A percentile compares a stretch with the other conserved stretches of the same genome.
phyloP scores from a whole-genome alignment of 768 basidiomycete genomes.

The Gloeopeniophorella convolvens region DNA sequence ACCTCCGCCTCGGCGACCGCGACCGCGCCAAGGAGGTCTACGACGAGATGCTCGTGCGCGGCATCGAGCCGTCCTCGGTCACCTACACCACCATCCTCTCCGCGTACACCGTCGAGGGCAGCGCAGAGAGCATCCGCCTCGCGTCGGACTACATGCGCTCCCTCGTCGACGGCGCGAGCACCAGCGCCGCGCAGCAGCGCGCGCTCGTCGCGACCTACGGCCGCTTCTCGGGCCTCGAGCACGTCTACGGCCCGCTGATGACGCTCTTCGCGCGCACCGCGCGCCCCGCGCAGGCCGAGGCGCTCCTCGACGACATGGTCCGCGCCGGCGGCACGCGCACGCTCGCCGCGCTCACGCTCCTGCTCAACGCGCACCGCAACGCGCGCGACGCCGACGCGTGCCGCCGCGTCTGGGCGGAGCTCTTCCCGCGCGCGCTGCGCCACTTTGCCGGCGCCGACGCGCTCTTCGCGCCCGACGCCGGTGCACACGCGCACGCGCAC shows the following conservation, averaged over 20 bases:
- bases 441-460: slow-evolving; percentile 31
- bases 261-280: slow-evolving; percentile 39
- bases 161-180: too few species aligned
- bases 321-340: slow-evolving; percentile 50
- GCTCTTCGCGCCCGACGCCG: too few species aligned
- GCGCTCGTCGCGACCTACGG: slow-evolving; percentile 35
- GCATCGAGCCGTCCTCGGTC: slow-evolving; percentile 59
- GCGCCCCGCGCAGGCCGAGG: slow-evolving; percentile 47
- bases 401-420: slow-evolving; percentile 59
- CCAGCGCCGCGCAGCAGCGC: too few species aligned
- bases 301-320: slow-evolving; percentile 47
- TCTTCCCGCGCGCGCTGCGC: slow-evolving; percentile 51
- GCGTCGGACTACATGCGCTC: slow-evolving; percentile 61
- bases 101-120: slow-evolving; percentile 48
- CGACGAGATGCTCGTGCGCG: slow-evolving; percentile 60
- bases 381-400: slow-evolving; percentile 48
- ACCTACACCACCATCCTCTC: slow-evolving; percentile 64
- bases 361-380: slow-evolving; percentile 70
- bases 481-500: slow-evolving; percentile 22
- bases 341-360: slow-evolving; percentile 50
- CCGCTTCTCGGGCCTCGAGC: slow-evolving; percentile 40
- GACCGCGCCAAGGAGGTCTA: slow-evolving; percentile 56
- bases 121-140: slow-evolving; percentile 43
- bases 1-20: slow-evolving; percentile 49
- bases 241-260: slow-evolving; percentile 59